phyloP scores from a whole-genome alignment of 106 monocot species.

The Amphibolis antarctica region DNA sequence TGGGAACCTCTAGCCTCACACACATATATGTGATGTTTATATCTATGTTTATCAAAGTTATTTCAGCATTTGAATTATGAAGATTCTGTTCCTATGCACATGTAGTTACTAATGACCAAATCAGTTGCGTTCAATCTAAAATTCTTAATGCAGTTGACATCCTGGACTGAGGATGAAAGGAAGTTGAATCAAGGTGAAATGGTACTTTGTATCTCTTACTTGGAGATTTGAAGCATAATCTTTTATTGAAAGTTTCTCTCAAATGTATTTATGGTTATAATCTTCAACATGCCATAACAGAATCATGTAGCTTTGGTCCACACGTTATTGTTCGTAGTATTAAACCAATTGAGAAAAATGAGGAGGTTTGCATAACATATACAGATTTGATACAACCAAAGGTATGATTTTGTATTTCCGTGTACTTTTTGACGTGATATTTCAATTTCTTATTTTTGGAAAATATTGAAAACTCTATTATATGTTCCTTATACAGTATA shows the following conservation, averaged over 20 bases:
- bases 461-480: too few species aligned
- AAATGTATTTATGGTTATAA: too few species aligned
- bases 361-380: conserved; percentile 65
- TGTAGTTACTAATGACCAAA: too few species aligned
- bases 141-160: conserved; percentile 45
- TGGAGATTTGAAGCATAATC: background rate
- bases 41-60: too few species aligned
- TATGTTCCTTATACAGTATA: too few species aligned
- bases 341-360: conserved; percentile 50
- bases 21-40: too few species aligned
- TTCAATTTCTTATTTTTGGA: background rate
- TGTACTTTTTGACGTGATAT: background rate
- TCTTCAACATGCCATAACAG: conserved; percentile 16
- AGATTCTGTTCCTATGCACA: too few species aligned
- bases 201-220: conserved; percentile 4
- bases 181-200: conserved; percentile 33
- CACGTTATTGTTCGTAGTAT: conserved; percentile 56
- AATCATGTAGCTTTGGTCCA: conserved; percentile 43
- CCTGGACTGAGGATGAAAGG: conserved; percentile 23
- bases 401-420: conserved; percentile 22
- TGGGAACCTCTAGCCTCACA: too few species aligned
- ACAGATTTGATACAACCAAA: conserved; percentile 70
- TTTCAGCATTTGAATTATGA: too few species aligned
- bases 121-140: too few species aligned
- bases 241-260: too few species aligned